Evolutionary conservation across 306 rosid species (phyloP).

Genomic region (Argentina anserina): DNA sequence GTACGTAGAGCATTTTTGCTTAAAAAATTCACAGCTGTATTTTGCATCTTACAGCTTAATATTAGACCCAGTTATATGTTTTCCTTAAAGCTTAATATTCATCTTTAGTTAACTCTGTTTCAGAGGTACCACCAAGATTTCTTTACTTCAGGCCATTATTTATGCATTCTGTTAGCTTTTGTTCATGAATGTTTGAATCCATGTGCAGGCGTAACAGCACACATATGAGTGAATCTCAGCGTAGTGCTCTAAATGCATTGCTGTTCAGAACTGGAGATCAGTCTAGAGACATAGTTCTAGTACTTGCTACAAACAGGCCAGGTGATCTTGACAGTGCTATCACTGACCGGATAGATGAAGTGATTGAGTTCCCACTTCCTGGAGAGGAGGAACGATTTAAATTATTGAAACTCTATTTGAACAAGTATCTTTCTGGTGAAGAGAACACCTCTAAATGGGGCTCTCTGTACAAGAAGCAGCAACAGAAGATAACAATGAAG

Average conservation of each 20-base stretch:
- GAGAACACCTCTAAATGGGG: conserved; percentile 44
- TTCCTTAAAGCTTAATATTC: neutral
- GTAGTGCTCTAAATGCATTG: conserved; percentile 96
- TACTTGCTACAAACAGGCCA: conserved; percentile 97
- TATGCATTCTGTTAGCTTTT: neutral
- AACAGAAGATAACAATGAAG: conserved; percentile 52
- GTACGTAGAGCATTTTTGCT: conserved; percentile 55
- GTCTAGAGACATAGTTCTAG: conserved; percentile 92
- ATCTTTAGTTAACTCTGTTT: neutral
- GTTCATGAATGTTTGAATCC: conserved; percentile 8
- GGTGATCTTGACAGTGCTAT: conserved; percentile 91
- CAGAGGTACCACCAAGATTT: neutral
- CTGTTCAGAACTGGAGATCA: conserved; percentile 98
- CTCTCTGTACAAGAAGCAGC: conserved; percentile 40
- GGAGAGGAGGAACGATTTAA: conserved; percentile 87
- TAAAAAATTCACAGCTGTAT: neutral
- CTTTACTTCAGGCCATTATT: no score
- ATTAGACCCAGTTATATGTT: neutral
- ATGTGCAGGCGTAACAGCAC: conserved; percentile 86
- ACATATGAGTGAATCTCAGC: conserved; percentile 96
- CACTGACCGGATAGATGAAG: conserved; percentile 95
- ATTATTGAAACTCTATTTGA: conserved; percentile 75
- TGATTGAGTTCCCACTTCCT: conserved; percentile 89
- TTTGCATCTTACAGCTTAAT: neutral
- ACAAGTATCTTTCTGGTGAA: conserved; percentile 59